Evolutionary conservation across 192 early-diverging fungal genomes (phyloP).

Genomic region (Thamnidium elegans): DNA sequence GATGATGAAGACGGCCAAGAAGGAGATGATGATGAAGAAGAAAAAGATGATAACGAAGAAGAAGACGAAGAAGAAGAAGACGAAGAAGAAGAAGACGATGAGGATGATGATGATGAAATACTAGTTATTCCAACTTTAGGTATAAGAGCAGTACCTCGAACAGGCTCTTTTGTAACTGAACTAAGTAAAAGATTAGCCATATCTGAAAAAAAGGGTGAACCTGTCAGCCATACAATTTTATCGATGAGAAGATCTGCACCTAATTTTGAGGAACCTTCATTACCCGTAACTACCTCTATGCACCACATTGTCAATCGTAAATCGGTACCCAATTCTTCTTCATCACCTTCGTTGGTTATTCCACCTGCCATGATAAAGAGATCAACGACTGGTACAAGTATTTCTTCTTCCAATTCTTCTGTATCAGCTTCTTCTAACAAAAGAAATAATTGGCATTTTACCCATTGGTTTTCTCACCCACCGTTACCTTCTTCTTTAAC

Average conservation of each 20-base stretch:
- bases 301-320: conserved; percentile 4
- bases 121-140: background rate
- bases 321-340: conserved; percentile 11
- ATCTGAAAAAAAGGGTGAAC: conserved; percentile 16
- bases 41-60: background rate
- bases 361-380: conserved; percentile 1
- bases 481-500: conserved; percentile 6
- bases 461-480: conserved; percentile 1
- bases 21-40: background rate
- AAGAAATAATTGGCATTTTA: conserved; percentile 7
- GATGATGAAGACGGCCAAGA: background rate
- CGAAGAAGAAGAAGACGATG: background rate
- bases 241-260: conserved; percentile 4
- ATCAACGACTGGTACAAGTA: conserved; percentile 14
- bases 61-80: background rate
- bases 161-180: conserved; percentile 22
- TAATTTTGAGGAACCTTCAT: background rate
- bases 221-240: conserved; percentile 12
- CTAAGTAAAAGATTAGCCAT: conserved; percentile 13
- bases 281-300: conserved; percentile 11
- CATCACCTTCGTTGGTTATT: conserved; percentile 1
- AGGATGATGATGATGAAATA: background rate
- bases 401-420: conserved; percentile 1
- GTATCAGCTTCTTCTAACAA: background rate
- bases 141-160: conserved; percentile 10